A percentile compares a stretch with the other conserved stretches of the same genome.
Evolutionary conservation across 495 filamentous ascomycete species (phyloP).

Genomic region (Trichoderma reesei): DNA sequence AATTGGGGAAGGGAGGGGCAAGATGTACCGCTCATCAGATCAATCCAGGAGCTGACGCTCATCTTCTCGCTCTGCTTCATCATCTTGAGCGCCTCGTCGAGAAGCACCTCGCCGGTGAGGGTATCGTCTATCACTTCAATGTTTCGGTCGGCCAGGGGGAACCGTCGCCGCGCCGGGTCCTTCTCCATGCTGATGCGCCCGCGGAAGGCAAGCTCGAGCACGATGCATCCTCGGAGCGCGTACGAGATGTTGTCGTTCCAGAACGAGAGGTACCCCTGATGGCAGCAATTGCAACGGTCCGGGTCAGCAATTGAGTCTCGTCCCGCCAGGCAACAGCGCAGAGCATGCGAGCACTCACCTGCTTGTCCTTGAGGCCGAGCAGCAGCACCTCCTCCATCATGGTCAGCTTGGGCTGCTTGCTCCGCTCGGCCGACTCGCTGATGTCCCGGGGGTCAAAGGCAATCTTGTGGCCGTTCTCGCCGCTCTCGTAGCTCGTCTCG

Average conservation of each 20-base stretch:
- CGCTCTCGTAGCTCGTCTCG: conserved; percentile 84
- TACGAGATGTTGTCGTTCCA: conserved; percentile 99
- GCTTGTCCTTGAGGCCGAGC: conserved; percentile 95
- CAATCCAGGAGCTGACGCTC: conserved; percentile 98
- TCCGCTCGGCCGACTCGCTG: conserved; percentile 91
- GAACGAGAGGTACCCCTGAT: conserved; percentile 90
- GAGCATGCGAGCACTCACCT: conserved; percentile 45
- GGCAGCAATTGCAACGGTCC: conserved; percentile 5
- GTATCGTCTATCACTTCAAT: conserved; percentile 98
- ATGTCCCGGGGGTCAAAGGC: conserved; percentile 96
- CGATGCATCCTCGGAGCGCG: conserved; percentile 92
- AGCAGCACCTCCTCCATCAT: conserved; percentile 97
- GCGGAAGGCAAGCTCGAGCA: conserved; percentile 90
- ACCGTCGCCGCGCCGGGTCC: conserved; percentile 82
- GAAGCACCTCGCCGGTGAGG: conserved; percentile 90
- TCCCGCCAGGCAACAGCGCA: not conserved
- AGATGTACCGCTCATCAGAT: conserved; percentile 83
- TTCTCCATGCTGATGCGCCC: conserved; percentile 98
- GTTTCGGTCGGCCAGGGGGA: conserved; percentile 81
- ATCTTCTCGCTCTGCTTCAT: conserved; percentile 99
- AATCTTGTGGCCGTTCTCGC: conserved; percentile 97
- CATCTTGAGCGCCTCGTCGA: conserved; percentile 98
- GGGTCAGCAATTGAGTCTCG: conserved; percentile 6
- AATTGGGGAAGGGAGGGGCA: not conserved
- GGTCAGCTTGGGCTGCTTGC: conserved; percentile 95